Percentiles rank a stretch among this genome's conserved stretches.
Evolutionary conservation across 2,329 filamentous ascomycete species (phyloP).

Genomic region (Aspergillus sp.): DNA sequence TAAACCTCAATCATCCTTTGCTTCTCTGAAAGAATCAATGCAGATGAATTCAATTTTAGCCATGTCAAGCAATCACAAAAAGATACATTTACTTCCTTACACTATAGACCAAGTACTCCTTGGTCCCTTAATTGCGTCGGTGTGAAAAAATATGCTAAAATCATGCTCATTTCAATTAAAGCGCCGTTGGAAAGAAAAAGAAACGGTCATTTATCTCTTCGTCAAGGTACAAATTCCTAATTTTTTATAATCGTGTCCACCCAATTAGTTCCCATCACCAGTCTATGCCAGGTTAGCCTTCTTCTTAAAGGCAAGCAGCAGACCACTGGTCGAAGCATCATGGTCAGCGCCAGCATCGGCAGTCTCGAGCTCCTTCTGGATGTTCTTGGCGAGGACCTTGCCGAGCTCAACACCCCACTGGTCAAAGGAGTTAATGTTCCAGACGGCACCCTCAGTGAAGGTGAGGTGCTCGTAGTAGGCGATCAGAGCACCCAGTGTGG

Average conservation of each 20-base stretch:
- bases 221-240: not conserved
- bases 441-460: constrained; percentile 94
- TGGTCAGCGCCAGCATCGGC: constrained; percentile 68
- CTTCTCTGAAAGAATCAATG: not conserved
- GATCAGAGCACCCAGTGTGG: constrained; percentile 88
- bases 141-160: no score
- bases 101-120: no score
- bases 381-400: constrained; percentile 93
- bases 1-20: no score
- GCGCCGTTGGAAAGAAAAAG: no score
- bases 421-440: constrained; percentile 99
- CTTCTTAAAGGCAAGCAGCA: constrained; percentile 91
- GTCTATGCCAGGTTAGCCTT: constrained; percentile 48
- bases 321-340: constrained; percentile 80
- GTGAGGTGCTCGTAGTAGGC: constrained; percentile 99
- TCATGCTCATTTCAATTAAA: no score
- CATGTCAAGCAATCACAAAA: not conserved
- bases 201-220: no score
- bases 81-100: not conserved
- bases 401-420: constrained; percentile 99
- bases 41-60: not conserved
- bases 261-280: not conserved
- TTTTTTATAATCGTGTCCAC: not conserved
- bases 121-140: no score
- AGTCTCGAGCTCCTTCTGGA: constrained; percentile 74